Evolutionary conservation across 1,139 yeast species (phyloP).

Genomic region (Taiozyma sp.): DNA sequence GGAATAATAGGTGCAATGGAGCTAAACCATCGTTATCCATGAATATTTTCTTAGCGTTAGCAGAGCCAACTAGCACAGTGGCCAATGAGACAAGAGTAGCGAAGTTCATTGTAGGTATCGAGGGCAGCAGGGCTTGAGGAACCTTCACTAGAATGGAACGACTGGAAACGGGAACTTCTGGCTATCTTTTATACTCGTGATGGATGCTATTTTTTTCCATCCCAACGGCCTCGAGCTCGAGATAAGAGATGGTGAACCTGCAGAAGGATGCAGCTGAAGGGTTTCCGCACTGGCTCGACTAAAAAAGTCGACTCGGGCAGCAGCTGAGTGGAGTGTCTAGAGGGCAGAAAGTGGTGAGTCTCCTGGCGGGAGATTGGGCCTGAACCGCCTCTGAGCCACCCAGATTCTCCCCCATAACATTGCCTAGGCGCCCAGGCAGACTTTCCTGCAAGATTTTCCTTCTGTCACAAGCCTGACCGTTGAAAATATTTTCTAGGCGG

Average conservation of each 20-base stretch:
- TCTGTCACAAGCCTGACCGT: background rate
- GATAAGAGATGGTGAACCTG: background rate
- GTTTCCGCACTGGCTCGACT: background rate
- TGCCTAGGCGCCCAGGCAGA: background rate
- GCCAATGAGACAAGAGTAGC: background rate
- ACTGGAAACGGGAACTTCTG: background rate
- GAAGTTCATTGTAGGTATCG: background rate
- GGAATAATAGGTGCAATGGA: constrained; percentile 32
- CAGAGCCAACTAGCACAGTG: background rate
- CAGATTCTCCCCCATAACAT: background rate
- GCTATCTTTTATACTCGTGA: background rate
- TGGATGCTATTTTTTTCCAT: background rate
- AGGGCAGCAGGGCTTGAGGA: background rate
- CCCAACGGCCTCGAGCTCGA: background rate
- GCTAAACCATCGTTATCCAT: constrained; percentile 37
- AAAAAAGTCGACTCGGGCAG: background rate
- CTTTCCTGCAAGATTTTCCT: background rate
- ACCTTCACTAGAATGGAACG: background rate
- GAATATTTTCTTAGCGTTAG: constrained; percentile 30
- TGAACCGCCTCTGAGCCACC: background rate
- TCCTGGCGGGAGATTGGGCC: background rate
- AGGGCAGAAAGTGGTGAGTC: background rate
- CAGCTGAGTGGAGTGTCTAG: background rate
- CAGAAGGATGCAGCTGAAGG: background rate
- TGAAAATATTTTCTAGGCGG: background rate